These are phyloP conservation scores for Leucocoprinus leucothites DNA, from an alignment of 768 basidiomycete species.

Conservation along the genomic window DNA sequence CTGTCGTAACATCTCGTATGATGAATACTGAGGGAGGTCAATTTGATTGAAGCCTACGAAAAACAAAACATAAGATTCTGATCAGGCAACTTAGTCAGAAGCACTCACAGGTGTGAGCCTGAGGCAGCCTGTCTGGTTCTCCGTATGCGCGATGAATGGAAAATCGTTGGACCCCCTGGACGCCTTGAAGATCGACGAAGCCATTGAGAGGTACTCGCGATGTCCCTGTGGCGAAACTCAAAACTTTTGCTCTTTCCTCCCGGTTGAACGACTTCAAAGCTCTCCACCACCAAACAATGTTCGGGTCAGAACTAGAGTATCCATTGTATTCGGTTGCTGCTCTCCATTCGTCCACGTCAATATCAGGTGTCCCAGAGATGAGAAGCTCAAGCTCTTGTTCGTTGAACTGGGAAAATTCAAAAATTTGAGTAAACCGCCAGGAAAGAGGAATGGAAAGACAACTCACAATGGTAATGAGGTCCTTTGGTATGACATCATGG, in stretches of 20 bases:
- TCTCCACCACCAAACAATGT: constrained; percentile 99
- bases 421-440: constrained; percentile 11
- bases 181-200: constrained; percentile 92
- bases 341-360: constrained; percentile 97
- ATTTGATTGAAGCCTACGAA: constrained; percentile 88
- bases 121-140: constrained; percentile 78
- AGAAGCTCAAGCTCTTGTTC: constrained; percentile 92
- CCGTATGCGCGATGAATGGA: constrained; percentile 95
- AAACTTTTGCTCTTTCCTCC: constrained; percentile 93
- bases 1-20: constrained; percentile 94
- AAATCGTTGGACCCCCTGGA: constrained; percentile 91
- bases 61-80: neutral
- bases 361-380: constrained; percentile 97
- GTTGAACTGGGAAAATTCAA: constrained; percentile 61
- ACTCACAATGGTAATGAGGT: constrained; percentile 88
- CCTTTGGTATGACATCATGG: constrained; percentile 97
- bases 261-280: constrained; percentile 96
- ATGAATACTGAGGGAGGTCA: constrained; percentile 91
- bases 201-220: constrained; percentile 93
- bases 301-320: constrained; percentile 85
- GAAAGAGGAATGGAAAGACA: neutral
- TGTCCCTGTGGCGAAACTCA: constrained; percentile 94
- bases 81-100: neutral
- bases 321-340: constrained; percentile 90
- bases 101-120: constrained; percentile 83